phyloP scores from a whole-genome alignment of 805 yeast species.

The Dipodascus albidus region DNA sequence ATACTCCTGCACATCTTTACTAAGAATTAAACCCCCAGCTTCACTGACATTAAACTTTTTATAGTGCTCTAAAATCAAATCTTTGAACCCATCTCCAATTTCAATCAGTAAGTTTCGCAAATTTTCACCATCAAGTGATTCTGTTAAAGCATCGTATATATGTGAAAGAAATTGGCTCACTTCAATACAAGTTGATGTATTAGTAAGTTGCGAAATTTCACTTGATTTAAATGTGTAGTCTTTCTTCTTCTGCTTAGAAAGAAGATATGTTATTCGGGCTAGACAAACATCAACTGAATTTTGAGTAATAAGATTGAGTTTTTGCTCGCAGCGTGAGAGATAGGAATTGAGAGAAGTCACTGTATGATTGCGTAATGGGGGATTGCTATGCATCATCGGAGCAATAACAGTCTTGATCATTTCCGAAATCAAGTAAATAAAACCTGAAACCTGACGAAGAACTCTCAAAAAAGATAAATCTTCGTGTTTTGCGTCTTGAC shows the following conservation, averaged over 20 bases:
- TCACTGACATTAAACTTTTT: constrained; percentile 66
- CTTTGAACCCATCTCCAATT: constrained; percentile 48
- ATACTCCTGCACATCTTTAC: constrained; percentile 65
- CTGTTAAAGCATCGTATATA: constrained; percentile 30
- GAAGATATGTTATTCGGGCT: constrained; percentile 36
- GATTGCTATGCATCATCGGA: constrained; percentile 57
- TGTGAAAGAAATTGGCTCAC: constrained; percentile 41
- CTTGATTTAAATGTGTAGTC: constrained; percentile 44
- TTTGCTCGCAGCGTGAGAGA: constrained; percentile 48
- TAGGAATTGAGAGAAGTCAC: constrained; percentile 50
- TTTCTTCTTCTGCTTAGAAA: constrained; percentile 60
- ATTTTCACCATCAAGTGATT: constrained; percentile 36
- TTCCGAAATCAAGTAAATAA: constrained; percentile 54
- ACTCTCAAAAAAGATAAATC: constrained; percentile 38
- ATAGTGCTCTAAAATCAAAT: constrained; percentile 56
- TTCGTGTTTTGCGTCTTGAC: constrained; percentile 18
- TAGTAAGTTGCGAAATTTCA: constrained; percentile 19
- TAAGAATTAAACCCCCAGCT: constrained; percentile 71
- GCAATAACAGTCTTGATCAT: constrained; percentile 64
- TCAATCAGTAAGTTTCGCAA: constrained; percentile 38
- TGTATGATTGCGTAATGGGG: constrained; percentile 46
- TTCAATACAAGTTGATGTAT: constrained; percentile 61
- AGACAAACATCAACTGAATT: constrained; percentile 46
- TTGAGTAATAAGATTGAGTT: constrained; percentile 51
- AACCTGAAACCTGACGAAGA: constrained; percentile 44